phyloP scores from a whole-genome alignment of 345 rosid species.

The Mangifera indica region DNA sequence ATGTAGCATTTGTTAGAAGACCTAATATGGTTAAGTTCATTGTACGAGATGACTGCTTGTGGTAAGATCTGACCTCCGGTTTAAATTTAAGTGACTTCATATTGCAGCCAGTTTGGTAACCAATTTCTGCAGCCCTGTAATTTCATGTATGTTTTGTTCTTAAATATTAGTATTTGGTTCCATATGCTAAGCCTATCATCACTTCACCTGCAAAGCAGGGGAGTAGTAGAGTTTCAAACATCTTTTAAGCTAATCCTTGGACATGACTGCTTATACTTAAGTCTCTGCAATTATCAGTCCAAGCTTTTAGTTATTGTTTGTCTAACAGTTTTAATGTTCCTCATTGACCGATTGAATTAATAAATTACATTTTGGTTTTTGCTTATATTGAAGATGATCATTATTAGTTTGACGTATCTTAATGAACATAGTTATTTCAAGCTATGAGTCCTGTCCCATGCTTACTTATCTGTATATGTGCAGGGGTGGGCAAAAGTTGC shows the following conservation, averaged over 20 bases:
- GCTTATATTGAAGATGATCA: neutral
- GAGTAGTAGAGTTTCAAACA: neutral
- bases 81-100: neutral
- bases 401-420: neutral
- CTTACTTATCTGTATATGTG: neutral
- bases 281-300: neutral
- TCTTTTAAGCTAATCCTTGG: neutral
- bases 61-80: neutral
- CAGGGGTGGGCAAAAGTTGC: slow-evolving; percentile 96
- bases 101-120: neutral
- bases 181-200: neutral
- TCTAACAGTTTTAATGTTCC: neutral
- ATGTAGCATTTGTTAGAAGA: neutral
- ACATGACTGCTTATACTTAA: neutral
- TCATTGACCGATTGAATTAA: neutral
- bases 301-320: neutral
- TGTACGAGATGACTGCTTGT: neutral
- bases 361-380: neutral
- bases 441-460: neutral
- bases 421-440: neutral
- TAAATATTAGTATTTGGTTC: neutral
- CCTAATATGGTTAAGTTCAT: neutral
- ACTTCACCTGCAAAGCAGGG: neutral
- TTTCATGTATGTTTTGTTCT: neutral
- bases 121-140: too few species aligned